phyloP scores from a whole-genome alignment of 106 monocot species.

The Narthecium ossifragum region DNA sequence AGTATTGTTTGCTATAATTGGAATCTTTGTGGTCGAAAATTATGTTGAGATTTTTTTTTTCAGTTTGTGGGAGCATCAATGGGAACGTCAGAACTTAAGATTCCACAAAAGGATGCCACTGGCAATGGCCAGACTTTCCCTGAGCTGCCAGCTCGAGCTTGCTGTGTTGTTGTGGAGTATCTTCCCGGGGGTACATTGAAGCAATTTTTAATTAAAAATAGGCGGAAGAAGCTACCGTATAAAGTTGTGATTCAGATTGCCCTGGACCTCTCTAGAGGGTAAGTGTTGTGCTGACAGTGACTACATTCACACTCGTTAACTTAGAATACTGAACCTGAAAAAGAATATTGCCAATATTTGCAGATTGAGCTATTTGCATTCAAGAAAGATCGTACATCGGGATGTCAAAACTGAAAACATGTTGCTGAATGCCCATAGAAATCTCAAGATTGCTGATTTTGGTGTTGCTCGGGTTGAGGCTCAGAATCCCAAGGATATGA shows the following conservation, averaged over 20 bases:
- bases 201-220: constrained; percentile 46
- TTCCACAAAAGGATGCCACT: constrained; percentile 47
- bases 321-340: background rate
- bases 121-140: constrained; percentile 6
- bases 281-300: background rate
- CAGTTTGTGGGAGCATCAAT: constrained; percentile 83
- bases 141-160: constrained; percentile 23
- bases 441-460: constrained; percentile 77
- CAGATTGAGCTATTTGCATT: constrained; percentile 83
- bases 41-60: background rate
- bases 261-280: constrained; percentile 72
- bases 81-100: constrained; percentile 62
- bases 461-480: constrained; percentile 89
- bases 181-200: constrained; percentile 64
- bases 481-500: constrained; percentile 69
- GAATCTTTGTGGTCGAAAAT: too few species aligned
- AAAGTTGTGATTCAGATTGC: constrained; percentile 61
- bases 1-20: too few species aligned
- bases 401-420: constrained; percentile 91
- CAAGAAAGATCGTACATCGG: constrained; percentile 72
- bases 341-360: background rate
- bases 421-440: constrained; percentile 45
- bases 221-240: constrained; percentile 46
- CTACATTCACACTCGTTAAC: background rate
- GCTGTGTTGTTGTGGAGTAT: constrained; percentile 69